Evolutionary conservation across 129 eudicot species (phyloP).

Genomic region (Flaveria trinervia): DNA sequence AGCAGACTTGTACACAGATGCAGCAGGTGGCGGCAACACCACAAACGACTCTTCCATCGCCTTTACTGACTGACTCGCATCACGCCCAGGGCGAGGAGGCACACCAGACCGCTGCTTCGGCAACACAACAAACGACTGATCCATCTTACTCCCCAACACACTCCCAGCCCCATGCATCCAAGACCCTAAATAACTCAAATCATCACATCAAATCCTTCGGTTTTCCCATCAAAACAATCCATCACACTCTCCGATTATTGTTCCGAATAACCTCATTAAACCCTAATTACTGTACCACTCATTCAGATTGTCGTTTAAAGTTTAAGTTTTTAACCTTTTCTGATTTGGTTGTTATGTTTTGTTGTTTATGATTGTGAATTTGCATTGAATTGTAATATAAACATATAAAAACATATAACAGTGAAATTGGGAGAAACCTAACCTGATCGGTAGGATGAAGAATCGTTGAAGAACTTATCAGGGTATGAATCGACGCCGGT

Average conservation of each 20-base stretch:
- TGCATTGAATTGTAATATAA: neutral
- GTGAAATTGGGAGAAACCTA: conserved; percentile 1
- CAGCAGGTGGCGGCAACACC: conserved; percentile 94
- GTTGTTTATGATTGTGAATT: neutral
- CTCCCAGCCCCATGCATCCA: conserved; percentile 79
- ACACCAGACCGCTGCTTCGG: conserved; percentile 80
- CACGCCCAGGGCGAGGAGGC: conserved; percentile 72
- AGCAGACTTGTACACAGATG: conserved; percentile 91
- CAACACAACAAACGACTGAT: conserved; percentile 86
- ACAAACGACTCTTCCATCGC: conserved; percentile 97
- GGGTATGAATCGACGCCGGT: conserved; percentile 59
- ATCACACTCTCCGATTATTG: neutral
- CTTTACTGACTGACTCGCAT: conserved; percentile 52
- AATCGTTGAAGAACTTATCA: conserved; percentile 50
- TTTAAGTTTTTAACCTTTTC: neutral
- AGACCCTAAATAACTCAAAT: conserved; percentile 48
- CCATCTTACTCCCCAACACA: conserved; percentile 73
- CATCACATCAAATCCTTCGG: conserved; percentile 4
- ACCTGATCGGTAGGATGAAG: conserved; percentile 55
- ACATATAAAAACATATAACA: too few relatives aligned
- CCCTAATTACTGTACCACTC: neutral
- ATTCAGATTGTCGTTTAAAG: too few relatives aligned
- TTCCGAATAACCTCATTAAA: neutral
- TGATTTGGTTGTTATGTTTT: neutral
- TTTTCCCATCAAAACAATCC: neutral